A percentile compares a stretch with the other conserved stretches of the same genome.
Conservation (phyloP, 306 rosid genomes). For the Senna siamea region DNA sequence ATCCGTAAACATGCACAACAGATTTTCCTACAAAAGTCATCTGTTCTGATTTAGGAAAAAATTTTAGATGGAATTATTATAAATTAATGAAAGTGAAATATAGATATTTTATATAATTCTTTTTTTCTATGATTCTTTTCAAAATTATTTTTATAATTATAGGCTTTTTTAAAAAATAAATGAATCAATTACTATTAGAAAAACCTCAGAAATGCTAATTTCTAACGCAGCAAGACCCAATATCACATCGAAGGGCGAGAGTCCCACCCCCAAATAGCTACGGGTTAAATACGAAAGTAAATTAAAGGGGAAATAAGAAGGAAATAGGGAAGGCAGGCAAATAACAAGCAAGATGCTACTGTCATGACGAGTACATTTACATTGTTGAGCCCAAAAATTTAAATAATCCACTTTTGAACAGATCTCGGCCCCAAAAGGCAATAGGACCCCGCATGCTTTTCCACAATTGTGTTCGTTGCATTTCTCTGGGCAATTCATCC, state of each 20-base stretch:
- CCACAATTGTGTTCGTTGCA: conserved; percentile 27
- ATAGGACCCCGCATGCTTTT: not conserved
- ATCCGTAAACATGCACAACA: not conserved
- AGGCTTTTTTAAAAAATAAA: too few relatives aligned
- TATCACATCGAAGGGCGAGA: too few relatives aligned
- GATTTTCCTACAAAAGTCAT: not conserved
- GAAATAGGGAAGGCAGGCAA: not conserved
- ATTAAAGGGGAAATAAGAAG: too few relatives aligned
- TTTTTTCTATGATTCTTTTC: too few relatives aligned
- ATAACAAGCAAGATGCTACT: conserved; percentile 35
- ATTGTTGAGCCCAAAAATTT: conserved; percentile 37
- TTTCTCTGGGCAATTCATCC: conserved; percentile 12
- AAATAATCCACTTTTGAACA: conserved; percentile 26
- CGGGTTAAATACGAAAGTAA: not conserved
- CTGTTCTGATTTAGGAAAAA: too few relatives aligned
- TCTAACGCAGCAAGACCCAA: not conserved
- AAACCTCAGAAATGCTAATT: not conserved
- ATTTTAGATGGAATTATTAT: too few relatives aligned
- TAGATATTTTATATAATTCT: too few relatives aligned
- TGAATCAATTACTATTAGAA: not conserved
- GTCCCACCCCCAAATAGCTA: not conserved
- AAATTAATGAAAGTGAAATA: too few relatives aligned
- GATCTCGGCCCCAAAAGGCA: conserved; percentile 1
- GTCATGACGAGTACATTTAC: conserved; percentile 43
- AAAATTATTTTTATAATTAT: too few relatives aligned